phyloP scores from a whole-genome alignment of 768 basidiomycete genomes.

The Tulasnella sp. region DNA sequence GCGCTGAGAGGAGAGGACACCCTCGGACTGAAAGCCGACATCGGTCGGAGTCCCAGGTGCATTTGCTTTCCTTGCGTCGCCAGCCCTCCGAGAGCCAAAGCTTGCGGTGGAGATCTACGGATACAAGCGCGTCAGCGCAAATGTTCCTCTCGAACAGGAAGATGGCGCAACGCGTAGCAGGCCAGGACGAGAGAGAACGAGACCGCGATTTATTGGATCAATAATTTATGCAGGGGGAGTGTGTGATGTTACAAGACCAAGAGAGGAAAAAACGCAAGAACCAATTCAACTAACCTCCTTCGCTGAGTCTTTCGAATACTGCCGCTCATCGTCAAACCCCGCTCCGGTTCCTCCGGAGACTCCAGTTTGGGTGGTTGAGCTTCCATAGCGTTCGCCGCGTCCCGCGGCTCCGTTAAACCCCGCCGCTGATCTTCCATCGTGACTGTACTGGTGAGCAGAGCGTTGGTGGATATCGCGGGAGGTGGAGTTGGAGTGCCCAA shows the following conservation, averaged over 20 bases:
- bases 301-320: constrained; percentile 16
- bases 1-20: constrained; percentile 19
- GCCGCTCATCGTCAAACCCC: constrained; percentile 12
- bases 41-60: constrained; percentile 9
- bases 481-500: constrained; percentile 17
- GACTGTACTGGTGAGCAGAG: constrained; percentile 6
- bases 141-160: not conserved
- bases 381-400: constrained; percentile 3
- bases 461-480: constrained; percentile 17
- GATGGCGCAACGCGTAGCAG: not conserved
- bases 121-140: constrained; percentile 8
- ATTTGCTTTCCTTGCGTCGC: constrained; percentile 4
- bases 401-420: constrained; percentile 12
- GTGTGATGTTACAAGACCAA: not conserved
- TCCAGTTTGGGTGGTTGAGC: not conserved
- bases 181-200: not conserved
- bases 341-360: not conserved
- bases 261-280: not conserved
- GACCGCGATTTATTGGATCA: not conserved
- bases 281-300: constrained; percentile 11
- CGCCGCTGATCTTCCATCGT: constrained; percentile 9
- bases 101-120: constrained; percentile 11
- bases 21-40: constrained; percentile 13
- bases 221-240: not conserved
- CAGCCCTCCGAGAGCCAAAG: constrained; percentile 6